Conservation (phyloP, 2,329 filamentous ascomycete genomes). For the Aspergillus sp. region DNA sequence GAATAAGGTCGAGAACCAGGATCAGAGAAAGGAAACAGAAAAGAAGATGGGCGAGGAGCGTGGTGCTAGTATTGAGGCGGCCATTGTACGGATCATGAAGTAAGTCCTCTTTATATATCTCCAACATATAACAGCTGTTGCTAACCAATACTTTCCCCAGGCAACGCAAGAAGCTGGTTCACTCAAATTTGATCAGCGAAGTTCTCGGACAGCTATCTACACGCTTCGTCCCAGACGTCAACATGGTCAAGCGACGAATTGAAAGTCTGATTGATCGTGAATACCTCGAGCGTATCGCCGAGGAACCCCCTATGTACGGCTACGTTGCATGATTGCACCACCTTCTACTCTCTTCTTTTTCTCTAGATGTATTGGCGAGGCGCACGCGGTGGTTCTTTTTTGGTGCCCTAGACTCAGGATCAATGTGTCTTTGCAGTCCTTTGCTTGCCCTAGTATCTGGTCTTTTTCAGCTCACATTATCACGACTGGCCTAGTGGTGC, state of each 20-base stretch:
- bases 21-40: constrained; percentile 55
- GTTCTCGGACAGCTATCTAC: constrained; percentile 49
- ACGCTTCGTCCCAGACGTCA: constrained; percentile 52
- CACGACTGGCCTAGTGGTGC: background rate
- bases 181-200: constrained; percentile 52
- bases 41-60: constrained; percentile 53
- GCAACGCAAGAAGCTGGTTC: constrained; percentile 50
- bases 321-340: constrained; percentile 40
- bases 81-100: constrained; percentile 57
- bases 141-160: constrained; percentile 21
- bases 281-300: constrained; percentile 48
- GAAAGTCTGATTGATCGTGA: constrained; percentile 56
- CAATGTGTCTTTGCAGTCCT: background rate
- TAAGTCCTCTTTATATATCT: constrained; percentile 24
- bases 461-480: no score
- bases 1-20: constrained; percentile 78
- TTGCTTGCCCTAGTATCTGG: no score
- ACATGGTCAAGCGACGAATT: constrained; percentile 55
- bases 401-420: background rate
- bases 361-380: background rate
- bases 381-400: background rate
- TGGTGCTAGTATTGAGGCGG: constrained; percentile 52
- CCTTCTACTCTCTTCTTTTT: background rate
- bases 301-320: constrained; percentile 47
- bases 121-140: background rate